A percentile compares a stretch with the other conserved stretches of the same genome.
phyloP scores from a whole-genome alignment of 768 basidiomycete genomes.

The Macrocybe gigantea region DNA sequence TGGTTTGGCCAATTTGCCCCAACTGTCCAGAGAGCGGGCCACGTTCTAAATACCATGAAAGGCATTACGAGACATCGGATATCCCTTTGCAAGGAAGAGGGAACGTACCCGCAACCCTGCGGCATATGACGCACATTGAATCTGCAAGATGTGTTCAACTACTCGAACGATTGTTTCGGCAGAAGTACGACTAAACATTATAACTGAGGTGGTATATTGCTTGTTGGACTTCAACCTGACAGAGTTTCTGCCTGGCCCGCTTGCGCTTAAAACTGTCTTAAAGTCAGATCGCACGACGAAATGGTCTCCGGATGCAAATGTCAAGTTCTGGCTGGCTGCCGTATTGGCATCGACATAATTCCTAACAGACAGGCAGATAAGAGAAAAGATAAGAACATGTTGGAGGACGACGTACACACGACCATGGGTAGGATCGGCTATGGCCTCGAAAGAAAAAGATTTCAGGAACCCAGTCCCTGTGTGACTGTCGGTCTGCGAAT shows the following conservation, averaged over 20 bases:
- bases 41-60: slow-evolving; percentile 19
- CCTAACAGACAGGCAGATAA: slow-evolving; percentile 13
- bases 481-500: slow-evolving; percentile 39
- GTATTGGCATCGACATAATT: slow-evolving; percentile 42
- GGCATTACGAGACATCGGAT: neutral
- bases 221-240: slow-evolving; percentile 51
- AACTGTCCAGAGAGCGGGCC: slow-evolving; percentile 60
- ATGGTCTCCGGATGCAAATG: slow-evolving; percentile 43
- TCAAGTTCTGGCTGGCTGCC: slow-evolving; percentile 49
- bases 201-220: slow-evolving; percentile 47
- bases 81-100: neutral
- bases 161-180: neutral
- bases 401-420: slow-evolving; percentile 40
- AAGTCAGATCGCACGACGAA: slow-evolving; percentile 54
- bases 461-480: slow-evolving; percentile 41
- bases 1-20: slow-evolving; percentile 40
- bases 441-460: slow-evolving; percentile 42
- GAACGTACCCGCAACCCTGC: slow-evolving; percentile 46
- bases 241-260: slow-evolving; percentile 52
- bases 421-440: slow-evolving; percentile 60
- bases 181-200: slow-evolving; percentile 12
- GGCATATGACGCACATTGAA: slow-evolving; percentile 57
- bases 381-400: neutral
- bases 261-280: slow-evolving; percentile 37
- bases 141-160: slow-evolving; percentile 13